Conservation (phyloP, 2,329 filamentous ascomycete species). For the Tolypocladium endophyticum region DNA sequence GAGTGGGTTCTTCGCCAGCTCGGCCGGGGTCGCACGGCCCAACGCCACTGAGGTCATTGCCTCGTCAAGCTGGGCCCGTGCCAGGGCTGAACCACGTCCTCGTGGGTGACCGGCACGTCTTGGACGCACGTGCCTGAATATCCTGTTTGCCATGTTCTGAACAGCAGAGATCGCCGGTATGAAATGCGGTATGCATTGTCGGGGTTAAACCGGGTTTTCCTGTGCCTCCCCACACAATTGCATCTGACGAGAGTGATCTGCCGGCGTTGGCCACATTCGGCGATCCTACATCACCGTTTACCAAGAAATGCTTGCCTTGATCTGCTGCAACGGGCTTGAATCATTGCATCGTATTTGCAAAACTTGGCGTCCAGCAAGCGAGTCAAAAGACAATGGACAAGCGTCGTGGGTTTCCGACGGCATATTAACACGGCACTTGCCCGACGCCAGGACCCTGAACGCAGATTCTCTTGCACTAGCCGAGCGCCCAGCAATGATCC, state of each 20-base stretch:
- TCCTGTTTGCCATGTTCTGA: background rate
- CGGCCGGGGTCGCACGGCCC: background rate
- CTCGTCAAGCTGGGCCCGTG: background rate
- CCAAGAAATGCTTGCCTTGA: background rate
- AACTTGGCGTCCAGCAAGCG: background rate
- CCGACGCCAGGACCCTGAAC: background rate
- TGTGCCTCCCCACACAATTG: background rate
- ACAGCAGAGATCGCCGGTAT: background rate
- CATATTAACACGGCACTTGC: background rate
- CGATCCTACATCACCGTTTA: background rate
- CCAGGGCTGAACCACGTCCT: background rate
- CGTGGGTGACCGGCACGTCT: background rate
- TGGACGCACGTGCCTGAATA: background rate
- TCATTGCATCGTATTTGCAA: background rate
- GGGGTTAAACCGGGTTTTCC: too few relatives aligned
- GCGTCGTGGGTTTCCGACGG: background rate
- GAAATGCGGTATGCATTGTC: background rate
- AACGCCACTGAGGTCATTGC: background rate
- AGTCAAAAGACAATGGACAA: background rate
- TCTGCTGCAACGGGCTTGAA: background rate
- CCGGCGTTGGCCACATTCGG: background rate
- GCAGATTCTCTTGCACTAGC: background rate
- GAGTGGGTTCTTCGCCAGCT: background rate
- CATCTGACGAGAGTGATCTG: background rate
- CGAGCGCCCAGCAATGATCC: background rate